Evolutionary conservation across 1,139 yeast genomes (phyloP).

Genomic region (Debaryomycetaceae sp.): DNA sequence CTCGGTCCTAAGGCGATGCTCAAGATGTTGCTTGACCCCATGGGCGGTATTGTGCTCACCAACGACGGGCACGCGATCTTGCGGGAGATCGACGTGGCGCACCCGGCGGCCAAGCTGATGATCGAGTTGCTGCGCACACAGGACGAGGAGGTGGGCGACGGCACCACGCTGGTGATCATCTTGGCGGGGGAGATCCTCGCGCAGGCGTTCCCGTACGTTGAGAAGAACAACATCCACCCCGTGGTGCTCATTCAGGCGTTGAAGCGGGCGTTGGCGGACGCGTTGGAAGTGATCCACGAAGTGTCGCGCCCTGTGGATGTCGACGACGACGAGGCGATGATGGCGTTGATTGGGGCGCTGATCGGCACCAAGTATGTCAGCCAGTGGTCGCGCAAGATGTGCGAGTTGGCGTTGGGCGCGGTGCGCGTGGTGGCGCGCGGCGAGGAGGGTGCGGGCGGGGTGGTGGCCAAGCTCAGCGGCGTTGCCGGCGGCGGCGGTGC

Average conservation of each 20-base stretch:
- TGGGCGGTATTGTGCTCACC: slow-evolving; percentile 97
- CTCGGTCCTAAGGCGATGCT: slow-evolving; percentile 99
- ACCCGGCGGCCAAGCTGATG: slow-evolving; percentile 99
- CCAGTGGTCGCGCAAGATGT: slow-evolving; percentile 91
- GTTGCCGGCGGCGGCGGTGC: slow-evolving; percentile 83
- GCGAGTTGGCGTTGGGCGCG: slow-evolving; percentile 80
- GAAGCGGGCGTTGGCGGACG: slow-evolving; percentile 87
- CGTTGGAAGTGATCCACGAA: slow-evolving; percentile 79
- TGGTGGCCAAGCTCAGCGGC: too few relatives aligned
- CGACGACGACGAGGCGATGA: slow-evolving; percentile 81
- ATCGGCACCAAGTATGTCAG: slow-evolving; percentile 95
- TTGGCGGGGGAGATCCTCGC: slow-evolving; percentile 96
- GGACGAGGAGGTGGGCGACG: slow-evolving; percentile 99
- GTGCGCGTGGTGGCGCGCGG: slow-evolving; percentile 79
- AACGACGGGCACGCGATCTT: slow-evolving; percentile 96
- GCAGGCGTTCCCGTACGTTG: slow-evolving; percentile 89
- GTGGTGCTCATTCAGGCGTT: slow-evolving; percentile 93
- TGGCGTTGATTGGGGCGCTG: slow-evolving; percentile 79
- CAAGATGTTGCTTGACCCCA: slow-evolving; percentile 95
- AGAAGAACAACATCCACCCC: slow-evolving; percentile 92
- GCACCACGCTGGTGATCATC: slow-evolving; percentile 93
- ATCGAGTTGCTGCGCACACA: slow-evolving; percentile 95
- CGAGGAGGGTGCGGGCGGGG: slow-evolving; percentile 44
- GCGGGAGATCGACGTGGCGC: slow-evolving; percentile 87
- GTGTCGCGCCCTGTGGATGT: slow-evolving; percentile 85